Evolutionary conservation across 805 yeast genomes (phyloP), one percentile per base, ranked within the genome.

Genomic region (Cyberlindnera lachancei): DNA sequence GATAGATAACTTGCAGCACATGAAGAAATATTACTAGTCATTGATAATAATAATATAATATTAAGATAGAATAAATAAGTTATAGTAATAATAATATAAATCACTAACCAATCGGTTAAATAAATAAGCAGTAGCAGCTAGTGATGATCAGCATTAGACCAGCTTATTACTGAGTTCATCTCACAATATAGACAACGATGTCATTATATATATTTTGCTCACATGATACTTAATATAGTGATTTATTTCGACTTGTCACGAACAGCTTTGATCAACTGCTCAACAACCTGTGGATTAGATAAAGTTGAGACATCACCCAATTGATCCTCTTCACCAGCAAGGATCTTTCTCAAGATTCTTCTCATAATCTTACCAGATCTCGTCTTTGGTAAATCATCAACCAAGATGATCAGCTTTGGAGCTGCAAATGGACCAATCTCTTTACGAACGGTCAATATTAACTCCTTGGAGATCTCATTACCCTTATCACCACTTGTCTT

Each of bases 341-440:
- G 63, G 39, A 81, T 66, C 64, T 81, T 81, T 63, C 92, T 73
- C 58, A 81, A 68, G 52, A 81, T 80, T 64, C 92, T 72, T 72
- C 92, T 76, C 92, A 81, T 81, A 47, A 81, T 81, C 64, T 81
- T 81, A 53, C 92, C 92, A 5, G 87, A 79, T 66, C 92, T 75
- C 10, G 92, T 81, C 69, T 81, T 81, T 52, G 92, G 92, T 57
- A 81, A 73, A 55, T 81, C 92, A 48, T 71, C 73, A 32, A 81
- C 90, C 34, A 81, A 58, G 27, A 81, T 66, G 40, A 82, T 78
- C 29, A 75, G 58, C 61, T 81, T 81, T 44, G 92, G 92, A 27
- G 90, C 86, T 23, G 92, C 92, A 61, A 81, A 81, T 35, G 92
- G 90, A 20, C 92, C 92, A 52, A 81, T 81, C 56, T 79, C 86